Evolutionary conservation across 306 rosid species (phyloP).

Genomic region (Mimosa bimucronata): DNA sequence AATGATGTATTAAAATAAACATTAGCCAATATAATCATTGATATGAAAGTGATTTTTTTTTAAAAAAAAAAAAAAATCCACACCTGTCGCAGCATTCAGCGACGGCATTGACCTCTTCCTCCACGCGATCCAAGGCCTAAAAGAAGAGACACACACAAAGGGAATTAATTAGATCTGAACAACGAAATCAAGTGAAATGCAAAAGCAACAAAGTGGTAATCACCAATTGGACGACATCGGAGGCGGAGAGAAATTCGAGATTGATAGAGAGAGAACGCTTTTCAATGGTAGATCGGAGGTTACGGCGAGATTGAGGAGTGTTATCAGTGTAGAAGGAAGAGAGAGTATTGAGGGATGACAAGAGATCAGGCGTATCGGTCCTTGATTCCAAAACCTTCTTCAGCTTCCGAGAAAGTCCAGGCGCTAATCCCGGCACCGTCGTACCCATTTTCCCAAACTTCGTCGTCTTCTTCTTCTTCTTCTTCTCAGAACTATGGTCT

Average conservation of each 20-base stretch:
- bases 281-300: slow-evolving; percentile 90
- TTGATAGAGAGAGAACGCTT: slow-evolving; percentile 84
- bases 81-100: slow-evolving; percentile 87
- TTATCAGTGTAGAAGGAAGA: slow-evolving; percentile 86
- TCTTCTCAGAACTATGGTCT: slow-evolving; percentile 17
- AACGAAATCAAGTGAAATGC: slow-evolving; percentile 17
- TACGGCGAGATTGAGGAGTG: slow-evolving; percentile 88
- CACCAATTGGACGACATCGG: slow-evolving; percentile 68
- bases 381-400: slow-evolving; percentile 90
- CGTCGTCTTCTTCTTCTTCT: slow-evolving; percentile 34
- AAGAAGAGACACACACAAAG: slow-evolving; percentile 14
- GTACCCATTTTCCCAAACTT: slow-evolving; percentile 54
- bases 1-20: slow-evolving; percentile 1
- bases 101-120: slow-evolving; percentile 70
- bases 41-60: too few relatives aligned
- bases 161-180: slow-evolving; percentile 25
- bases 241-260: slow-evolving; percentile 72
- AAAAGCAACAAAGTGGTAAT: slow-evolving; percentile 17
- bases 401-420: slow-evolving; percentile 94
- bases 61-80: not conserved
- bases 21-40: too few relatives aligned
- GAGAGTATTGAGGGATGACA: slow-evolving; percentile 80
- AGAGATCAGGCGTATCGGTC: slow-evolving; percentile 82
- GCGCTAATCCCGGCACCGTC: slow-evolving; percentile 72
- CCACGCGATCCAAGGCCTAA: slow-evolving; percentile 80